Percentiles rank a stretch among this genome's conserved stretches.
phyloP scores from a whole-genome alignment of 768 basidiomycete genomes.

The Hericium alpestre region DNA sequence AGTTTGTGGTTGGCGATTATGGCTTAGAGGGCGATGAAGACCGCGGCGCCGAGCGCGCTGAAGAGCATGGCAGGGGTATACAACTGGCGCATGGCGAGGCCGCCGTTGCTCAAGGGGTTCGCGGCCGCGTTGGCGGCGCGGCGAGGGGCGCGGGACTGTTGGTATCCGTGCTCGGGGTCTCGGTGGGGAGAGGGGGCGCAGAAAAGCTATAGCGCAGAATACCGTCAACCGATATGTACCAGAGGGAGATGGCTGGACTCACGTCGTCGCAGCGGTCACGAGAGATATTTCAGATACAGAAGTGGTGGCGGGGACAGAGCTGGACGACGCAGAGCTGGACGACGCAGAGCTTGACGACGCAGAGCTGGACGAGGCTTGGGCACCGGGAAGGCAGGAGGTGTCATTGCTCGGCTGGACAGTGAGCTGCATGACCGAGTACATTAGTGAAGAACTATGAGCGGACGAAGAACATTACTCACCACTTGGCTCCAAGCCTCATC shows the following conservation, averaged over 20 bases:
- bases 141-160: neutral
- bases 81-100: neutral
- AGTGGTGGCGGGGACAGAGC: neutral
- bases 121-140: neutral
- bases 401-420: slow-evolving; percentile 26
- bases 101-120: neutral
- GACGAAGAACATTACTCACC: slow-evolving; percentile 27
- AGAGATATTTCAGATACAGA: neutral
- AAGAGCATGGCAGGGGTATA: neutral
- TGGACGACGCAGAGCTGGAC: neutral
- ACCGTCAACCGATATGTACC: too few relatives aligned
- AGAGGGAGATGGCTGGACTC: neutral
- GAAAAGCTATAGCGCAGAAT: neutral
- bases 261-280: neutral
- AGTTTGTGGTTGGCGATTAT: too few relatives aligned
- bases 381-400: slow-evolving; percentile 25
- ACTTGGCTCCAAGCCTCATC: slow-evolving; percentile 58
- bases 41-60: neutral
- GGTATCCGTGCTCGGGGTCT: neutral
- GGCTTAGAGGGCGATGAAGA: slow-evolving; percentile 1
- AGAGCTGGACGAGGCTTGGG: neutral
- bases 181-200: neutral
- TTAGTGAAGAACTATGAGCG: neutral
- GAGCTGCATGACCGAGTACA: slow-evolving; percentile 18
- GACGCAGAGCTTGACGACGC: neutral